Percentiles rank a stretch among this genome's conserved stretches.
Conservation (phyloP, 306 rosid species). For the Prinsepia uniflora region DNA sequence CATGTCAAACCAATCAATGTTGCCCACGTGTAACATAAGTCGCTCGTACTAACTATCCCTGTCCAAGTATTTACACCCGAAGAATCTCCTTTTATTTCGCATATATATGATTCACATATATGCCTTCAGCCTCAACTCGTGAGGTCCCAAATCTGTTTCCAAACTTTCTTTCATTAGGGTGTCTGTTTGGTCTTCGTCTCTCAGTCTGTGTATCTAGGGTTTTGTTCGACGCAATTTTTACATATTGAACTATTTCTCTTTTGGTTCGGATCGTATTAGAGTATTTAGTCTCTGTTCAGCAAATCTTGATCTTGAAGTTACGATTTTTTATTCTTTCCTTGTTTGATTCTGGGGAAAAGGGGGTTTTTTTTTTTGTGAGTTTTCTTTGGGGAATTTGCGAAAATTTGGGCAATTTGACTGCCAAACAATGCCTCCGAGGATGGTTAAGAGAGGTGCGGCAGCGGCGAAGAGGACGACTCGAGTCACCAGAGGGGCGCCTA, state of each 20-base stretch:
- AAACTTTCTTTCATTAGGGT: not conserved
- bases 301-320: not conserved
- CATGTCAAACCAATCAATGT: not conserved
- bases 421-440: constrained; percentile 71
- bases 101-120: not conserved
- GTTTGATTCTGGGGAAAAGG: not conserved
- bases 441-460: constrained; percentile 73
- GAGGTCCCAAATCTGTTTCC: not conserved
- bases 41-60: not conserved
- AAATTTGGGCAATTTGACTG: not conserved
- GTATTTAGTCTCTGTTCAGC: not conserved
- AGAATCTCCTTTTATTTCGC: not conserved
- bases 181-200: constrained; percentile 7
- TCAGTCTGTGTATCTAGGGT: constrained; percentile 11
- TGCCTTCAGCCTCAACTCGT: not conserved
- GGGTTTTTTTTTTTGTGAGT: not conserved
- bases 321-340: not conserved
- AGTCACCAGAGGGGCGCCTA: constrained; percentile 49
- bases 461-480: constrained; percentile 55
- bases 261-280: not conserved
- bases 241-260: not conserved
- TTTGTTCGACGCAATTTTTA: not conserved
- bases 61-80: constrained; percentile 2
- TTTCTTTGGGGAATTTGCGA: constrained; percentile 1
- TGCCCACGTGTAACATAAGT: not conserved